Evolutionary conservation across 208 protist species (phyloP).

Genomic region (Trypanosoma avium): DNA sequence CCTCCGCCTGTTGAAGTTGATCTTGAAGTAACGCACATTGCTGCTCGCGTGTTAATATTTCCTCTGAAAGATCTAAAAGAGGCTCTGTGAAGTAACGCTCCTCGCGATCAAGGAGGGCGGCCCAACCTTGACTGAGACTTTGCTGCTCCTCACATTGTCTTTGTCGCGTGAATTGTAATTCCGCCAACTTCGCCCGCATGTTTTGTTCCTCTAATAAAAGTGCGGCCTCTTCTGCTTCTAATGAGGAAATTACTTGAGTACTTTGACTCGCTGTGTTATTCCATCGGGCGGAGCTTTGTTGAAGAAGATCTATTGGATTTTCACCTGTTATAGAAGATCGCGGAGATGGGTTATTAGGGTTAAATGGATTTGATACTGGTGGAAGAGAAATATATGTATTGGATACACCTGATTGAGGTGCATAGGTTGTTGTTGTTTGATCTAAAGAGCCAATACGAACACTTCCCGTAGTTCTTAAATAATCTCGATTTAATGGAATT

Average conservation of each 20-base stretch:
- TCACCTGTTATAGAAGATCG: not conserved
- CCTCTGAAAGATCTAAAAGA: slow-evolving; percentile 36
- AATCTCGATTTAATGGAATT: slow-evolving; percentile 13
- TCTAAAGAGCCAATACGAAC: not conserved
- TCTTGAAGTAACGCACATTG: slow-evolving; percentile 44
- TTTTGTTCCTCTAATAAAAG: slow-evolving; percentile 44
- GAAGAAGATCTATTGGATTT: slow-evolving; percentile 29
- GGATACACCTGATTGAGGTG: not conserved
- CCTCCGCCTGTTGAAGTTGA: slow-evolving; percentile 44
- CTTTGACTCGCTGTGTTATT: slow-evolving; percentile 19
- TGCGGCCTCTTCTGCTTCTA: slow-evolving; percentile 45
- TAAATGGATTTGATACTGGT: slow-evolving; percentile 11
- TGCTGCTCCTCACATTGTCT: slow-evolving; percentile 58
- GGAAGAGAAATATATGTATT: slow-evolving; percentile 4
- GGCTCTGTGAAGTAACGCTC: slow-evolving; percentile 77
- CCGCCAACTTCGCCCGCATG: slow-evolving; percentile 39
- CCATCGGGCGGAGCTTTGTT: slow-evolving; percentile 36
- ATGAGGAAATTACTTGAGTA: not conserved
- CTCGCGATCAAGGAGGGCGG: slow-evolving; percentile 62
- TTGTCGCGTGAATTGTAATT: slow-evolving; percentile 36
- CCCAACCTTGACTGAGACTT: slow-evolving; percentile 58
- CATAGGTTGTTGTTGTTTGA: not conserved
- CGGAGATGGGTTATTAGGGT: not conserved
- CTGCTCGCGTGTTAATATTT: slow-evolving; percentile 50
- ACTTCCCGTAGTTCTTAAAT: not conserved